Conservation (phyloP, 1,284 basidiomycete species). For the Rhizoctonia solani region DNA sequence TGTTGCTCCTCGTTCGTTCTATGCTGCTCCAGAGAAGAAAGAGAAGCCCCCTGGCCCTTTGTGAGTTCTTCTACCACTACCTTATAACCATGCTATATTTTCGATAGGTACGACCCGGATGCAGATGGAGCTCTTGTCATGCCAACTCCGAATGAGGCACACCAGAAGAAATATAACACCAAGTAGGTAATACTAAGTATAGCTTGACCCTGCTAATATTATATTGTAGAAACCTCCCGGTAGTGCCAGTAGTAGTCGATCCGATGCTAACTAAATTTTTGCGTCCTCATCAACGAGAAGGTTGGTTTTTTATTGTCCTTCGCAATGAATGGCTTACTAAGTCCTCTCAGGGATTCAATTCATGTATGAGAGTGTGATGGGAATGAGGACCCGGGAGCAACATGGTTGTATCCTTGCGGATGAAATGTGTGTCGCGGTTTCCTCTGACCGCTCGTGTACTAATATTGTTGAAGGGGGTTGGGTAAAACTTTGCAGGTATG, state of each 20-base stretch:
- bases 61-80: conserved; percentile 48
- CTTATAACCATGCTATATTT: conserved; percentile 40
- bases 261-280: conserved; percentile 79
- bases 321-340: no score
- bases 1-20: conserved; percentile 38
- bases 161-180: conserved; percentile 70
- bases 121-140: conserved; percentile 83
- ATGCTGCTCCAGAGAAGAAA: conserved; percentile 44
- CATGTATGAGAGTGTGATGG: conserved; percentile 97
- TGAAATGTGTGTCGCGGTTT: no score
- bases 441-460: no score
- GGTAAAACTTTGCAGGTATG: conserved; percentile 86
- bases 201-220: conserved; percentile 7
- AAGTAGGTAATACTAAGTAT: conserved; percentile 54
- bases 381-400: conserved; percentile 79
- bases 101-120: conserved; percentile 71
- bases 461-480: conserved; percentile 67
- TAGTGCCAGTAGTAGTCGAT: conserved; percentile 92
- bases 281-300: conserved; percentile 90
- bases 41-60: conserved; percentile 43
- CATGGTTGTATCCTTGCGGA: conserved; percentile 96
- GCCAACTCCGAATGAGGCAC: conserved; percentile 73
- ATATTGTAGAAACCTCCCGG: conserved; percentile 54
- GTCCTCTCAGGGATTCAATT: conserved; percentile 70
- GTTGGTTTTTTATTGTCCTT: conserved; percentile 47